Conservation (phyloP, 2,329 filamentous ascomycete species). For the Sphaceloma murrayae region DNA sequence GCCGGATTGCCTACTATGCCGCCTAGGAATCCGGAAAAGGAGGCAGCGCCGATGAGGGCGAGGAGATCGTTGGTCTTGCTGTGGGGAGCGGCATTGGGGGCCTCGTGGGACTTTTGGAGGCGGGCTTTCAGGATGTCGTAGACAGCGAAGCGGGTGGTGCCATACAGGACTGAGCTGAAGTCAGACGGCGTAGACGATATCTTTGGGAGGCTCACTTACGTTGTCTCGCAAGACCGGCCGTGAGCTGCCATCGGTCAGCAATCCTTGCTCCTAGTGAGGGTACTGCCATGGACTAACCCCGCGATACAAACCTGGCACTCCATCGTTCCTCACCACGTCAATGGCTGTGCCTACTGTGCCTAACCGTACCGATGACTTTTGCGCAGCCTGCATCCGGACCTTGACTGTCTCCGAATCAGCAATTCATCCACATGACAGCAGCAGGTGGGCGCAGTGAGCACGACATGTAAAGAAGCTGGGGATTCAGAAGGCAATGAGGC, state of each 20-base stretch:
- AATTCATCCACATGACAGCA: neutral
- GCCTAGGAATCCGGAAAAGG: slow-evolving; percentile 74
- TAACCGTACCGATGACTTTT: slow-evolving; percentile 57
- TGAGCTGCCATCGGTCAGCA: slow-evolving; percentile 41
- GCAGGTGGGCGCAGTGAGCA: neutral
- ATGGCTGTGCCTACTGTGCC: slow-evolving; percentile 79
- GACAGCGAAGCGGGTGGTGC: slow-evolving; percentile 88
- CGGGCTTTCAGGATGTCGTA: slow-evolving; percentile 78
- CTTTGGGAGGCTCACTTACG: neutral
- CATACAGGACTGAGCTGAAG: slow-evolving; percentile 76
- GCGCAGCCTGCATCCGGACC: slow-evolving; percentile 82
- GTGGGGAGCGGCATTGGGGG: slow-evolving; percentile 52
- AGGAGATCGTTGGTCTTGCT: slow-evolving; percentile 35
- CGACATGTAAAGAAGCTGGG: neutral
- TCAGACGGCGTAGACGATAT: slow-evolving; percentile 54
- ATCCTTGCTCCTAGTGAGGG: neutral
- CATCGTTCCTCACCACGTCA: slow-evolving; percentile 68
- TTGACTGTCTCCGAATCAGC: slow-evolving; percentile 38
- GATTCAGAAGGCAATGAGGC: neutral
- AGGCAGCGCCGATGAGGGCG: slow-evolving; percentile 67
- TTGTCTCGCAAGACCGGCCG: slow-evolving; percentile 15
- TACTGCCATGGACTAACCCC: slow-evolving; percentile 58
- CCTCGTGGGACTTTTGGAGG: slow-evolving; percentile 46
- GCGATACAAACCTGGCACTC: slow-evolving; percentile 72
- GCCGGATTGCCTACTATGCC: slow-evolving; percentile 88